Conservation (phyloP, 495 filamentous ascomycete genomes). For the Mytilinidion resinicola region DNA sequence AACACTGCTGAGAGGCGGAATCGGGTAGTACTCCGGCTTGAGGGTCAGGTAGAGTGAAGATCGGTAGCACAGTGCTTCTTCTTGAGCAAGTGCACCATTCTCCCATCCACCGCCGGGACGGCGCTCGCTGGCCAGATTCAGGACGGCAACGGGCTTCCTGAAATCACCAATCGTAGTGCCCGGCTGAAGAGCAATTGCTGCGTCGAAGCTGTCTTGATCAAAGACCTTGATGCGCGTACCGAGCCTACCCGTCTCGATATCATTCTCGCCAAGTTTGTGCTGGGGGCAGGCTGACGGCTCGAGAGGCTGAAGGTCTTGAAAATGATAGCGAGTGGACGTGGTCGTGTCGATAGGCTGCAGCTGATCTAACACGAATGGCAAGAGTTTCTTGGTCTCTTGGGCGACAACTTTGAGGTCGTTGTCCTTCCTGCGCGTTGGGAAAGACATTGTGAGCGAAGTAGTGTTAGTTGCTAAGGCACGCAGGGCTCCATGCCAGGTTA, state of each 20-base stretch:
- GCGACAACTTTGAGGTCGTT: not conserved
- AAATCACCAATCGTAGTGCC: conserved; percentile 10
- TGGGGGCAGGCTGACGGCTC: conserved; percentile 16
- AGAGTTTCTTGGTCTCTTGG: not conserved
- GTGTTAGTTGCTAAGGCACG: too few relatives aligned
- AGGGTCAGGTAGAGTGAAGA: conserved; percentile 52
- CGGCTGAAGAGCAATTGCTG: conserved; percentile 40
- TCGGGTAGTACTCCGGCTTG: conserved; percentile 49
- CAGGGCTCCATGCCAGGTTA: too few relatives aligned
- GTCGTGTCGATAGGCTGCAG: not conserved
- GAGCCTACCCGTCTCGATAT: conserved; percentile 5
- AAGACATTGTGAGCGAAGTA: too few relatives aligned
- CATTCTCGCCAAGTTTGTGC: conserved; percentile 1
- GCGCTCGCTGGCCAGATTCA: conserved; percentile 56
- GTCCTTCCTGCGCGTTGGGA: too few relatives aligned
- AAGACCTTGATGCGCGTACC: conserved; percentile 39
- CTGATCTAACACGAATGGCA: not conserved
- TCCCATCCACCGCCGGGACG: conserved; percentile 53
- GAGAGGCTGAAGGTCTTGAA: not conserved
- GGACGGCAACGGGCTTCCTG: conserved; percentile 44
- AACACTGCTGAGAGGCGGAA: conserved; percentile 46
- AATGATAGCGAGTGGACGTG: conserved; percentile 5
- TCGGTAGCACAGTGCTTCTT: conserved; percentile 60
- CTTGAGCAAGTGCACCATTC: conserved; percentile 51
- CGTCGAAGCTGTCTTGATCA: conserved; percentile 47